Conservation (phyloP, 2,329 filamentous ascomycete species). For the Colletotrichum incanum region DNA sequence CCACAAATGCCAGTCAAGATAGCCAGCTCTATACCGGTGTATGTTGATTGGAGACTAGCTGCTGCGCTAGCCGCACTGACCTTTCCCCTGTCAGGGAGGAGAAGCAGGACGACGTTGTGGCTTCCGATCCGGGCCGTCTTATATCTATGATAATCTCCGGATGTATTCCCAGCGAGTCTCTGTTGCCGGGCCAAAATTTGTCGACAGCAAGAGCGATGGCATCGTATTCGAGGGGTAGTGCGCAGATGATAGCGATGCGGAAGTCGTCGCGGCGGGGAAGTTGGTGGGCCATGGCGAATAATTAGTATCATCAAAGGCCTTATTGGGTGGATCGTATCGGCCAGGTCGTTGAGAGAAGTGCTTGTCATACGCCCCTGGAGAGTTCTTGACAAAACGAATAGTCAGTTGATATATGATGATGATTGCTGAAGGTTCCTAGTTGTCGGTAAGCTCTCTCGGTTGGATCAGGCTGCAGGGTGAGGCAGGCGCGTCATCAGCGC, state of each 20-base stretch:
- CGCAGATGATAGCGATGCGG: constrained; percentile 28
- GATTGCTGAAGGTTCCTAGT: neutral
- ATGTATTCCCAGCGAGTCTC: constrained; percentile 43
- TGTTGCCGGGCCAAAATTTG: constrained; percentile 48
- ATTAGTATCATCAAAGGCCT: neutral
- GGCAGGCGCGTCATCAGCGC: neutral
- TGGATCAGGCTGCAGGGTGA: neutral
- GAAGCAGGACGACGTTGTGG: constrained; percentile 49
- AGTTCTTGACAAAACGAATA: neutral
- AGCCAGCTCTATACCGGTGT: constrained; percentile 50
- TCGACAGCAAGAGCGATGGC: constrained; percentile 45
- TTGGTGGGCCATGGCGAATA: neutral
- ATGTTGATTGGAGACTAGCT: constrained; percentile 53
- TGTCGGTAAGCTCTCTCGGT: neutral
- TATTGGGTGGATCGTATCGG: neutral
- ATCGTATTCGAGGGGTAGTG: constrained; percentile 8
- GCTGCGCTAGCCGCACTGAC: constrained; percentile 48
- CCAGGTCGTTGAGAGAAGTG: neutral
- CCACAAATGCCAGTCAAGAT: constrained; percentile 46
- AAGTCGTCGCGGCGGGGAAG: constrained; percentile 30
- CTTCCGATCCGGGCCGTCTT: constrained; percentile 49
- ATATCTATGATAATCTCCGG: constrained; percentile 50
- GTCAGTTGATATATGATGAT: neutral
- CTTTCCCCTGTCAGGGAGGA: constrained; percentile 51
- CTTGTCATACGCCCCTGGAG: neutral